Conservation (phyloP, 2,329 filamentous ascomycete genomes). For the Pseudocercospora fijiensis region DNA sequence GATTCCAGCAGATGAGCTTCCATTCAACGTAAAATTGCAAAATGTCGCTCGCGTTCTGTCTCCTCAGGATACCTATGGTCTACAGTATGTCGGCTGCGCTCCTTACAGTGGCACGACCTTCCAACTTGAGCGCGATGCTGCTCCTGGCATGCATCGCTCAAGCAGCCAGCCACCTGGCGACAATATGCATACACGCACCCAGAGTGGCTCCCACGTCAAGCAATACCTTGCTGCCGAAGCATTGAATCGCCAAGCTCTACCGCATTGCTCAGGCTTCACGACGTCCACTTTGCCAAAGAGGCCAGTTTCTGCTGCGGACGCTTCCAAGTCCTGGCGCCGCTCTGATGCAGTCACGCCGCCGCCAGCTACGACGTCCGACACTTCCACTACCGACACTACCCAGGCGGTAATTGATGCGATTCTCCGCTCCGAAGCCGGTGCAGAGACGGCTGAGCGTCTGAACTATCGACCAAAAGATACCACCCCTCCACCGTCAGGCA, state of each 20-base stretch:
- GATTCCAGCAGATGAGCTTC: conserved; percentile 47
- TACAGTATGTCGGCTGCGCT: conserved; percentile 36
- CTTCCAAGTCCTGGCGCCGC: conserved; percentile 31
- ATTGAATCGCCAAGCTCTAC: conserved; percentile 26
- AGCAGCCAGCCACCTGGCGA: conserved; percentile 22
- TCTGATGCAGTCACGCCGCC: conserved; percentile 13
- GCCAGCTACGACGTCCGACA: background rate
- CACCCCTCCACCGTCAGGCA: conserved; percentile 39
- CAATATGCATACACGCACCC: conserved; percentile 19
- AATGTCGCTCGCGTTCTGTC: conserved; percentile 40
- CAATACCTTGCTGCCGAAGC: conserved; percentile 29
- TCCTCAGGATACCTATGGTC: conserved; percentile 32
- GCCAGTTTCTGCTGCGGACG: conserved; percentile 27
- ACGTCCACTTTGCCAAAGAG: conserved; percentile 12
- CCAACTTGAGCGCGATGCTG: conserved; percentile 25
- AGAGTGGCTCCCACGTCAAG: conserved; percentile 17
- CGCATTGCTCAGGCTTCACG: conserved; percentile 6
- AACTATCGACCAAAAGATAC: conserved; percentile 28
- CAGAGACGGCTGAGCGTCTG: conserved; percentile 31
- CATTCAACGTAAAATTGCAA: conserved; percentile 40
- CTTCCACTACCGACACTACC: conserved; percentile 19
- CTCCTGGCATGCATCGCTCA: conserved; percentile 19
- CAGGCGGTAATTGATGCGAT: conserved; percentile 36
- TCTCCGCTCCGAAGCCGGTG: conserved; percentile 32
- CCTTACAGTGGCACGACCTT: conserved; percentile 30